Evolutionary conservation across 2,329 filamentous ascomycete species (phyloP), one percentile per base, ranked within the genome.

Genomic region (Beauveria sp.): DNA sequence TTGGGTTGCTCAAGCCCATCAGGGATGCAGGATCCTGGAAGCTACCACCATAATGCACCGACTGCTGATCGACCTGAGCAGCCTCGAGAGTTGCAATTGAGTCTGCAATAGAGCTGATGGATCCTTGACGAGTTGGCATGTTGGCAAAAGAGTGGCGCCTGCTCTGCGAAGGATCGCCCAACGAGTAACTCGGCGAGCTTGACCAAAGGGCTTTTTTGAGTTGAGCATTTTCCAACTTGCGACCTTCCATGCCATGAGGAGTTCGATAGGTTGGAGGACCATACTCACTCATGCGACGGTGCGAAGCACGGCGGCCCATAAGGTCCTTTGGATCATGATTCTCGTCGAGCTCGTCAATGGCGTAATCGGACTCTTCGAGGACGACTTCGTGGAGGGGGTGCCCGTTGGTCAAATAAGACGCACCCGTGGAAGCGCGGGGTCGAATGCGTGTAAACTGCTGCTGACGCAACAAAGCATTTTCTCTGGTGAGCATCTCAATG

Each of bases 131-230:
- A 28, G 84, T 86, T 31, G 83, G 85, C 68, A 88, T 80, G 67
- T 87, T 87, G 57, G 86, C 90, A 70, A 95, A 91, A 1, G 90
- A 93, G 73, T 93, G 90, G 31, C 90, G 85, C 63, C 90, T 83
- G 68, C 89, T 91, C 68, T 92, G 88, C 14, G 87, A 84, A 34
- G 85, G 78, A 64, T 90, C 87, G 4, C 78, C 79, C 26, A 83
- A 80, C 50, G 83, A 81, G 70, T 90, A 89, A 1, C 84, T 86
- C n/a, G 87, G 79, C 6, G 86, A 86, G 67, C 83, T 88, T 66
- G 89, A 87, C 88, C 88, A 92, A 64, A 85, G 83, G 4, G 82
- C 85, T 68, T 85, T 88, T 72, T 87, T 88, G 9, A 88, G 78
- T 43, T 72, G 73, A 57, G 71, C 65, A 66, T 82, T 86, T 64